These are phyloP conservation scores for Odontarrhena argentea DNA, from an alignment of 345 rosid species.

Conservation along the genomic window DNA sequence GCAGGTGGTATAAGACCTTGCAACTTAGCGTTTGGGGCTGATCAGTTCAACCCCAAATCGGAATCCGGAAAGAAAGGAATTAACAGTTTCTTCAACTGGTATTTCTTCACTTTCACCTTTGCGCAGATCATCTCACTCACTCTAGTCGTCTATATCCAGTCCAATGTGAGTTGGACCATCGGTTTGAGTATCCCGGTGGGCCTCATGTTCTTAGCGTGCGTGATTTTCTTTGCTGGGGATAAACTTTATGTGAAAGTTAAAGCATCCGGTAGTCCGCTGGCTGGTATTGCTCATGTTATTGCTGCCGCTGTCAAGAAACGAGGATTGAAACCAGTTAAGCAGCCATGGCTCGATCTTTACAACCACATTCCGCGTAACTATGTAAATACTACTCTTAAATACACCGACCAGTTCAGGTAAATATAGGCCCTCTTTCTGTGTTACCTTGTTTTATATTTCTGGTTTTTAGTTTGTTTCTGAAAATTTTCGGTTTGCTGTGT, in stretches of 20 bases:
- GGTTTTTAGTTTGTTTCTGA: slow-evolving; percentile 22
- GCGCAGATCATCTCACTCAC: slow-evolving; percentile 75
- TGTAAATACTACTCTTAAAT: slow-evolving; percentile 28
- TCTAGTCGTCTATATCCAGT: slow-evolving; percentile 67
- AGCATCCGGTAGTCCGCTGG: slow-evolving; percentile 76
- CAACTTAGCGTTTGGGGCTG: slow-evolving; percentile 78
- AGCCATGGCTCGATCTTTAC: slow-evolving; percentile 45
- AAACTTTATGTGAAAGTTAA: slow-evolving; percentile 70
- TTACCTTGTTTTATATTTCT: slow-evolving; percentile 11
- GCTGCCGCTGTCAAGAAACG: slow-evolving; percentile 63
- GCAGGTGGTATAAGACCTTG: slow-evolving; percentile 84
- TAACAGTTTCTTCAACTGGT: slow-evolving; percentile 87
- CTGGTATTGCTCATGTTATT: slow-evolving; percentile 57
- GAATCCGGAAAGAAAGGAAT: slow-evolving; percentile 74
- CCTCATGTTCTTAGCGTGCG: slow-evolving; percentile 66
- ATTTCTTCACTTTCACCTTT: slow-evolving; percentile 76
- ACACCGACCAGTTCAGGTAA: slow-evolving; percentile 46
- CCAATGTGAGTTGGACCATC: slow-evolving; percentile 76
- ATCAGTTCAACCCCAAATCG: slow-evolving; percentile 72
- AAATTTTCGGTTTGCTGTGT: not conserved
- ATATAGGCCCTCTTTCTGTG: not conserved
- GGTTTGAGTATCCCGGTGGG: slow-evolving; percentile 70
- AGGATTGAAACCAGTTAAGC: slow-evolving; percentile 46
- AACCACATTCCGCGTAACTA: slow-evolving; percentile 41
- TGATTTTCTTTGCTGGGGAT: slow-evolving; percentile 58